These are phyloP conservation scores for Alternaria atra DNA, from an alignment of 2,329 filamentous ascomycete genomes.

Conservation along the genomic window DNA sequence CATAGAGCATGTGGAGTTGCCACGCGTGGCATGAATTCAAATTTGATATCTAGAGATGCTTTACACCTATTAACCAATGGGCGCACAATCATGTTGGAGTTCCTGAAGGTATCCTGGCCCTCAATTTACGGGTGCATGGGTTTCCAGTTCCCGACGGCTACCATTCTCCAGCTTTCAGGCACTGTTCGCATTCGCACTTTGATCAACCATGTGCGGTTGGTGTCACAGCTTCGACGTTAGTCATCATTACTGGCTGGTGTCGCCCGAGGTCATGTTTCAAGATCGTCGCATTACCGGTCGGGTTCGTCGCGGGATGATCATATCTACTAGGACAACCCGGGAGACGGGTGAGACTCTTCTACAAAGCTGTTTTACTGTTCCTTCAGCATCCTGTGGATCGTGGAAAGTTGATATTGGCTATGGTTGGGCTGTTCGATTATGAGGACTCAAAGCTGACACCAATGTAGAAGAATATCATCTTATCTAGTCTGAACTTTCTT, in stretches of 20 bases:
- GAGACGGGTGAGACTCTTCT: not conserved
- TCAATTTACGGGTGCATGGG: not conserved
- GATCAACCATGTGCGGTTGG: not conserved
- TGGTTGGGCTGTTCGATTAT: not conserved
- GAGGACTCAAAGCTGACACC: not conserved
- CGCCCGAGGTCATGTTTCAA: constrained; percentile 13
- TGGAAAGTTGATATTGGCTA: not conserved
- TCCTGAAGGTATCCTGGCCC: not conserved
- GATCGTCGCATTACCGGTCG: constrained; percentile 16
- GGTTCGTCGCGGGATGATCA: constrained; percentile 12
- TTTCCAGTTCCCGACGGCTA: not conserved
- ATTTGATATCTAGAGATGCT: not conserved
- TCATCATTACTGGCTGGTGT: constrained; percentile 3
- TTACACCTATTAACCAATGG: not conserved
- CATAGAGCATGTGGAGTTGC: not conserved
- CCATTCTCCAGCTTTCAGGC: not conserved
- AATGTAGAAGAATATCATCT: not conserved
- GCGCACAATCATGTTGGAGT: not conserved
- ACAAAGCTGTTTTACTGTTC: not conserved
- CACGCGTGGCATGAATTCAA: not conserved
- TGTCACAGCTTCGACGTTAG: not conserved
- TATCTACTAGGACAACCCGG: constrained; percentile 9
- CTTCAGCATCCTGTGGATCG: not conserved
- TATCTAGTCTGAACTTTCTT: not conserved
- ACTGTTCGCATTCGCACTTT: not conserved